Conservation (phyloP, 805 yeast species). For the Ascoidea tarda region DNA sequence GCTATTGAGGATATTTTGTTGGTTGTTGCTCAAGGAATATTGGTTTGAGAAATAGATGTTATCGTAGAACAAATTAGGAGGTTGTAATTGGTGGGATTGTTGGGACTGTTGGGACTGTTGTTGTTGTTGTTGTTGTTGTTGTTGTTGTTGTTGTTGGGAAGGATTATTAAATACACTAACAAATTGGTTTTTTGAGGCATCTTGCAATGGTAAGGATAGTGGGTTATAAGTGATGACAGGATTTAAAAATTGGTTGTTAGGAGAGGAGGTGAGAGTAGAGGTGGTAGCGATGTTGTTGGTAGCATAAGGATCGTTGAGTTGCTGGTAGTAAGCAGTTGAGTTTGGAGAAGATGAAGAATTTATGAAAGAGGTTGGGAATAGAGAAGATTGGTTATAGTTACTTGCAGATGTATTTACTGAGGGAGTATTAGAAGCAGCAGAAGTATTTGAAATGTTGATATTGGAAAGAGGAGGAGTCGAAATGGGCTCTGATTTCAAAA, state of each 20-base stretch:
- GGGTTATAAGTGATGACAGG: too few relatives aligned
- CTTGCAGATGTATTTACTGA: too few relatives aligned
- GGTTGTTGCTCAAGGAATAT: neutral
- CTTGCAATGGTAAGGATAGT: neutral
- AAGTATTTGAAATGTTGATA: too few relatives aligned
- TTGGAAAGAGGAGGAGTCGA: neutral
- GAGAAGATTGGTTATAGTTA: conserved; percentile 2
- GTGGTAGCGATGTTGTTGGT: too few relatives aligned
- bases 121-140: neutral
- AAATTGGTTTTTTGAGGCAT: neutral
- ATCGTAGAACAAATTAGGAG: neutral
- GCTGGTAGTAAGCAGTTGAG: neutral
- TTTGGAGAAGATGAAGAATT: neutral
- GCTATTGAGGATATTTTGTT: neutral
- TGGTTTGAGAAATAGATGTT: neutral
- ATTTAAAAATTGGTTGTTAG: neutral
- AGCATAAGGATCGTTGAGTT: neutral
- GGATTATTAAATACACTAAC: neutral
- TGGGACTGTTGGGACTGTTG: neutral
- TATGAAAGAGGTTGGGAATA: conserved; percentile 8
- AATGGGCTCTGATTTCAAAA: neutral
- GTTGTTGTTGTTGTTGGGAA: neutral
- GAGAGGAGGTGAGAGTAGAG: too few relatives aligned
- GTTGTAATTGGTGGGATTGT: neutral
- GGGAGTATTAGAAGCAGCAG: too few relatives aligned